Percentiles rank a stretch among this genome's conserved stretches.
phyloP scores from a whole-genome alignment of 768 basidiomycete genomes.

The Pleurotus platypus region DNA sequence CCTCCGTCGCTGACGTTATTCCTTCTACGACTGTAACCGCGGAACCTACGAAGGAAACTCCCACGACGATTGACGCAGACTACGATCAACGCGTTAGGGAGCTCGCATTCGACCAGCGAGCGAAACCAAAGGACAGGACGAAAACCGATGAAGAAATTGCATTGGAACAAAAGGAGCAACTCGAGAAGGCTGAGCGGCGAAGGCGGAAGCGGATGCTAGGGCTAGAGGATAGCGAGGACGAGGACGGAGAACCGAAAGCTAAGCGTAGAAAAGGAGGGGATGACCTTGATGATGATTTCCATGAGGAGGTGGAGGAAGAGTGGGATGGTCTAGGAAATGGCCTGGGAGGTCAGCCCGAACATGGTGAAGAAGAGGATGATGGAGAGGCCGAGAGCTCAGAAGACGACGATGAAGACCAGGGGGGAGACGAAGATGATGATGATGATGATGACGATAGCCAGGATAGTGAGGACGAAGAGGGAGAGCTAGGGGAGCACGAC shows the following conservation, averaged over 20 bases:
- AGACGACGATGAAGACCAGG: slow-evolving; percentile 37
- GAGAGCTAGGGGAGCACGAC: slow-evolving; percentile 41
- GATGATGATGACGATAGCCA: slow-evolving; percentile 28
- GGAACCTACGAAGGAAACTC: slow-evolving; percentile 14
- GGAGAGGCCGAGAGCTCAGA: slow-evolving; percentile 33
- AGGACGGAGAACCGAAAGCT: slow-evolving; percentile 50
- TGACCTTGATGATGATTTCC: slow-evolving; percentile 89
- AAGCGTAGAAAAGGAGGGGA: slow-evolving; percentile 66
- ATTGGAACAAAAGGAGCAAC: slow-evolving; percentile 76
- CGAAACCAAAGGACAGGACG: slow-evolving; percentile 91
- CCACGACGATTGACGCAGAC: slow-evolving; percentile 44
- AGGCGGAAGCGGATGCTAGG: slow-evolving; percentile 86
- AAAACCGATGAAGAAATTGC: slow-evolving; percentile 97
- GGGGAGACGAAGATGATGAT: slow-evolving; percentile 27
- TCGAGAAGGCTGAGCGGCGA: slow-evolving; percentile 82
- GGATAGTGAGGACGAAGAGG: slow-evolving; percentile 26
- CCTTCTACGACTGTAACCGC: slow-evolving; percentile 21
- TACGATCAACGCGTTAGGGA: slow-evolving; percentile 93
- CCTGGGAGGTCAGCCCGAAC: slow-evolving; percentile 27
- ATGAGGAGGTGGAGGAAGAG: slow-evolving; percentile 39
- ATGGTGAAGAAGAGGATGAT: slow-evolving; percentile 34
- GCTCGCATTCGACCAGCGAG: slow-evolving; percentile 88
- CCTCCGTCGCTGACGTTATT: slow-evolving; percentile 37
- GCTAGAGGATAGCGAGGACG: slow-evolving; percentile 62
- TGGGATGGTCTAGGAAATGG: slow-evolving; percentile 41